Conservation (phyloP, 2,329 filamentous ascomycete genomes). For the Cadophora sp. region DNA sequence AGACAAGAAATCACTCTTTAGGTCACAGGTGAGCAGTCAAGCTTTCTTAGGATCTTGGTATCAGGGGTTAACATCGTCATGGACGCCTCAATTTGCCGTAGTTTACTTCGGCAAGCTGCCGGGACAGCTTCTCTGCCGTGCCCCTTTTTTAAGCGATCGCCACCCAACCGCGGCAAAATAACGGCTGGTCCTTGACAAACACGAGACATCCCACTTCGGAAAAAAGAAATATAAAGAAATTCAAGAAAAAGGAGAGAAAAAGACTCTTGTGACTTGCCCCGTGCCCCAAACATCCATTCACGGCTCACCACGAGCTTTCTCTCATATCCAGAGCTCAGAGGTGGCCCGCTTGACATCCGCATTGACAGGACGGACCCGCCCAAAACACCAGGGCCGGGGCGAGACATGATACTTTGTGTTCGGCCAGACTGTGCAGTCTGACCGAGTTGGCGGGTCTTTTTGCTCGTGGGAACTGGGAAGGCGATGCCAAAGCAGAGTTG, state of each 20-base stretch:
- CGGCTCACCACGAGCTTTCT: not conserved
- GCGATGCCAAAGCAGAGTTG: not conserved
- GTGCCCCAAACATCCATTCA: not conserved
- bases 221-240: not conserved
- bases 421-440: conserved; percentile 23
- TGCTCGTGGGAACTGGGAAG: conserved; percentile 1
- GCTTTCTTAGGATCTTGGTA: conserved; percentile 14
- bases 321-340: conserved; percentile 15
- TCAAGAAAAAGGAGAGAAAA: not conserved
- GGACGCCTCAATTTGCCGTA: not conserved
- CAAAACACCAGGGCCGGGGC: not conserved
- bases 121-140: not conserved
- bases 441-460: conserved; percentile 25
- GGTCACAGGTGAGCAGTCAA: not conserved
- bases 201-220: not conserved
- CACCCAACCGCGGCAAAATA: conserved; percentile 6
- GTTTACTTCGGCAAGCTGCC: not conserved
- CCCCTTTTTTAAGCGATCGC: conserved; percentile 5
- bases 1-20: not conserved
- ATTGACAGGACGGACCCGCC: conserved; percentile 1
- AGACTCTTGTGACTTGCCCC: not conserved
- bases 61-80: conserved; percentile 1
- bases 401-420: conserved; percentile 3
- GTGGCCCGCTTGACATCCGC: conserved; percentile 9
- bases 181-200: not conserved